Conservation (phyloP, 2,329 filamentous ascomycete species). For the Aulographum hederae region DNA sequence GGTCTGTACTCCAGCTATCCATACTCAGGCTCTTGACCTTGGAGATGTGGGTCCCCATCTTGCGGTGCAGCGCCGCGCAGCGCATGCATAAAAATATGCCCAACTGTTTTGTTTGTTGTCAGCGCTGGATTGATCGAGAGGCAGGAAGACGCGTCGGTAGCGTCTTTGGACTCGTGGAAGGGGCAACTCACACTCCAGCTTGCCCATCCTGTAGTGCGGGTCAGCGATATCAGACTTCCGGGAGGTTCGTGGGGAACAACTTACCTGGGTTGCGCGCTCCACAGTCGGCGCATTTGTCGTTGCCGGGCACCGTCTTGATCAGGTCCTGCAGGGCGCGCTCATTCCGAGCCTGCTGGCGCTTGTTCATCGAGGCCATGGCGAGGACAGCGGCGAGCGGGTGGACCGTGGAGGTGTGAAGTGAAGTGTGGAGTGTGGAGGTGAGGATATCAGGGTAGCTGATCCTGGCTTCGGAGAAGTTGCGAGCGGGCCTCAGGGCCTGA, state of each 20-base stretch:
- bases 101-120: slow-evolving; percentile 35
- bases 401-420: background rate
- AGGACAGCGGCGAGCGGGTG: background rate
- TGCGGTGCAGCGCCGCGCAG: slow-evolving; percentile 86
- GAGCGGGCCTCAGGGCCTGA: background rate
- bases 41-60: slow-evolving; percentile 91
- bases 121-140: slow-evolving; percentile 1
- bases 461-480: background rate
- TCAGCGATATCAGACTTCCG: slow-evolving; percentile 3
- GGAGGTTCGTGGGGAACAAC: slow-evolving; percentile 13
- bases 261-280: slow-evolving; percentile 77
- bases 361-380: slow-evolving; percentile 40
- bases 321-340: slow-evolving; percentile 83
- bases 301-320: slow-evolving; percentile 66
- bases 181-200: slow-evolving; percentile 69
- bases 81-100: slow-evolving; percentile 96
- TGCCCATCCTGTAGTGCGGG: slow-evolving; percentile 63
- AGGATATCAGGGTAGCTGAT: background rate
- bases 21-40: slow-evolving; percentile 98
- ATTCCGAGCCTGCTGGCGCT: slow-evolving; percentile 95
- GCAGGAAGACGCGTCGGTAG: background rate
- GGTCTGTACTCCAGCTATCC: slow-evolving; percentile 92
- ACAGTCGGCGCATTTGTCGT: slow-evolving; percentile 90
- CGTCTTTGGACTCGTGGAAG: background rate
- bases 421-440: background rate